phyloP scores from a whole-genome alignment of 2,329 filamentous ascomycete species.

The Aspergillus awamori region DNA sequence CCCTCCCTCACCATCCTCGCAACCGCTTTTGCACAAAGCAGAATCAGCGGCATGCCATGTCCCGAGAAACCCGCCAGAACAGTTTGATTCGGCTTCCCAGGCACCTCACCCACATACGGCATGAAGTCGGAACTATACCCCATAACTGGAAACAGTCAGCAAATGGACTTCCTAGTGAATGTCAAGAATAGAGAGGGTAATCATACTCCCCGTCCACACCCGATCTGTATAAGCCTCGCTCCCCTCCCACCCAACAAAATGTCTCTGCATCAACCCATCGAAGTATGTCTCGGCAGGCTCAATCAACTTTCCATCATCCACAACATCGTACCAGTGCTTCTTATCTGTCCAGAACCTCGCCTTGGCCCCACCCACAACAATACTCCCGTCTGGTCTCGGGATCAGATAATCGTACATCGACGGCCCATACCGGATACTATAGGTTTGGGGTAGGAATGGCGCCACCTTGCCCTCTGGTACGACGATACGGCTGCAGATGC shows the following conservation, averaged over 20 bases:
- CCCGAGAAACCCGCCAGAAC: conserved; percentile 65
- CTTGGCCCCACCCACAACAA: conserved; percentile 63
- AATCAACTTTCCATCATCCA: conserved; percentile 54
- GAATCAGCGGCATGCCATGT: conserved; percentile 62
- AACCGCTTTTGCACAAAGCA: conserved; percentile 9
- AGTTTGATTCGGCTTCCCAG: conserved; percentile 54
- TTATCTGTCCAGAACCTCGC: conserved; percentile 45
- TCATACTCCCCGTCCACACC: conserved; percentile 47
- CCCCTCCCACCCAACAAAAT: conserved; percentile 40
- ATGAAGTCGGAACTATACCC: conserved; percentile 55
- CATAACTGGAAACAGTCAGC: too few relatives aligned
- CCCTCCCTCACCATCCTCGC: not conserved
- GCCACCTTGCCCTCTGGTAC: conserved; percentile 22
- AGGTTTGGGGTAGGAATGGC: conserved; percentile 50
- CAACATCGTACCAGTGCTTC: conserved; percentile 50
- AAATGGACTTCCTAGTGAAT: too few relatives aligned
- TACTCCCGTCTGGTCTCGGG: conserved; percentile 54
- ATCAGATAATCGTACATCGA: conserved; percentile 58
- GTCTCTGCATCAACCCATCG: conserved; percentile 40
- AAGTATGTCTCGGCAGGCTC: conserved; percentile 45
- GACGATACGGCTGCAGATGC: conserved; percentile 45
- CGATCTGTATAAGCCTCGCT: conserved; percentile 32
- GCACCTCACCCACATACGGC: conserved; percentile 56
- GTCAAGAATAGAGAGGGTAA: too few relatives aligned
- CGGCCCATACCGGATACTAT: conserved; percentile 60